Evolutionary conservation across 495 filamentous ascomycete genomes (phyloP).

Genomic region (Podospora comata): DNA sequence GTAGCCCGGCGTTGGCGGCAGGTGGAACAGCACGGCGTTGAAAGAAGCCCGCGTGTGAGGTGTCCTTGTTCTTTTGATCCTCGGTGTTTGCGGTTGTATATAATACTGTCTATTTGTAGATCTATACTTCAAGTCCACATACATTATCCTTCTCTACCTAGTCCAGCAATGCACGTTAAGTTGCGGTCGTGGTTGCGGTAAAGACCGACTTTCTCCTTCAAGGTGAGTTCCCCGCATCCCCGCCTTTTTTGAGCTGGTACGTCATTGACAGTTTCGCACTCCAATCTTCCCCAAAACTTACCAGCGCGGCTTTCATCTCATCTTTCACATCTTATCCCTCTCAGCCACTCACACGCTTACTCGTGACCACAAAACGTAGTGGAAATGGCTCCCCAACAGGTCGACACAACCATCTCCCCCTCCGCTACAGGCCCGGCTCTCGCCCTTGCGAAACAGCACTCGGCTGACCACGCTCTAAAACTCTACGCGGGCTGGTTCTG

Average conservation of each 20-base stretch:
- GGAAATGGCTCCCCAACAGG: not conserved
- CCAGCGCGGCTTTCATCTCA: not conserved
- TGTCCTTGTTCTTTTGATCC: too few relatives aligned
- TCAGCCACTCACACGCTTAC: too few relatives aligned
- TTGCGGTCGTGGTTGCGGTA: not conserved
- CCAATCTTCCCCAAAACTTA: not conserved
- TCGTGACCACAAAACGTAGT: not conserved
- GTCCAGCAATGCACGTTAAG: not conserved
- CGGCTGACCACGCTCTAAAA: conserved; percentile 39
- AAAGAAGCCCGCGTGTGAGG: too few relatives aligned
- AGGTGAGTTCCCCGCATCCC: not conserved
- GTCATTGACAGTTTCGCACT: not conserved
- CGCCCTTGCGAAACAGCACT: conserved; percentile 33
- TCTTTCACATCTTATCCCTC: not conserved
- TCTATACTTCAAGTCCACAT: not conserved
- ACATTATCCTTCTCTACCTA: not conserved
- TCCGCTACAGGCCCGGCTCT: conserved; percentile 35
- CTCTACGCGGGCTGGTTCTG: conserved; percentile 53
- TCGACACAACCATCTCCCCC: not conserved
- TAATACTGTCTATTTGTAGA: conserved; percentile 1
- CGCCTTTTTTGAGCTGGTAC: not conserved
- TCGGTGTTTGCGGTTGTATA: not conserved
- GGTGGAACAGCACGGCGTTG: too few relatives aligned
- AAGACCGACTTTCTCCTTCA: not conserved
- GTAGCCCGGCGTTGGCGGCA: not conserved